Conservation (phyloP, 2,329 filamentous ascomycete genomes). For the Lasiodiplodia sp. region DNA sequence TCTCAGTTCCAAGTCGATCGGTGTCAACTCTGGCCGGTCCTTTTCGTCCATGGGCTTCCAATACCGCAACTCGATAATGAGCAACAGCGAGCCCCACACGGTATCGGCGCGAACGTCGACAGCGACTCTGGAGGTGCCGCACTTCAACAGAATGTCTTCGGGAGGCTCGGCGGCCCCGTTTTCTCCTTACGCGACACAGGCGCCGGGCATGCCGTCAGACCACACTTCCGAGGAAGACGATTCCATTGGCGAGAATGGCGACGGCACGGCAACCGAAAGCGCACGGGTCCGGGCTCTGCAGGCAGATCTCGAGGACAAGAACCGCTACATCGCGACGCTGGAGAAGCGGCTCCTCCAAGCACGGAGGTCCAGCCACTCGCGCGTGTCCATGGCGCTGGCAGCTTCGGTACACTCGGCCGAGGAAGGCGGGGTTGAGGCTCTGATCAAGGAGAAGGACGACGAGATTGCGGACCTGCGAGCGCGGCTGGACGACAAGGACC, state of each 20-base stretch:
- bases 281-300: conserved; percentile 93
- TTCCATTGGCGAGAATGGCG: conserved; percentile 80
- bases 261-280: conserved; percentile 80
- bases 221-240: conserved; percentile 50
- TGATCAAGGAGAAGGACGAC: conserved; percentile 86
- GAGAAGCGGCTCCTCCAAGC: conserved; percentile 93
- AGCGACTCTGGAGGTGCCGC: conserved; percentile 51
- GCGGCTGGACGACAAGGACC: conserved; percentile 90
- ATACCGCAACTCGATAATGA: conserved; percentile 47
- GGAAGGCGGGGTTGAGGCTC: conserved; percentile 74
- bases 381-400: conserved; percentile 78
- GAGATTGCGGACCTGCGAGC: conserved; percentile 92
- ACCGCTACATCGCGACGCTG: conserved; percentile 91
- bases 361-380: conserved; percentile 85
- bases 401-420: conserved; percentile 72
- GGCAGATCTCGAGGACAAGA: conserved; percentile 95
- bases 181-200: conserved; percentile 37
- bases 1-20: conserved; percentile 91
- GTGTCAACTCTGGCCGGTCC: conserved; percentile 72
- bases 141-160: conserved; percentile 35
- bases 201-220: conserved; percentile 34
- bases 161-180: conserved; percentile 37
- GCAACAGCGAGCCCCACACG: conserved; percentile 54
- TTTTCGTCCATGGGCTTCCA: conserved; percentile 46
- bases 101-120: conserved; percentile 53